Evolutionary conservation across 1,284 basidiomycete genomes (phyloP), one percentile per base, ranked within the genome.

Genomic region (Cryptococcus sp.): DNA sequence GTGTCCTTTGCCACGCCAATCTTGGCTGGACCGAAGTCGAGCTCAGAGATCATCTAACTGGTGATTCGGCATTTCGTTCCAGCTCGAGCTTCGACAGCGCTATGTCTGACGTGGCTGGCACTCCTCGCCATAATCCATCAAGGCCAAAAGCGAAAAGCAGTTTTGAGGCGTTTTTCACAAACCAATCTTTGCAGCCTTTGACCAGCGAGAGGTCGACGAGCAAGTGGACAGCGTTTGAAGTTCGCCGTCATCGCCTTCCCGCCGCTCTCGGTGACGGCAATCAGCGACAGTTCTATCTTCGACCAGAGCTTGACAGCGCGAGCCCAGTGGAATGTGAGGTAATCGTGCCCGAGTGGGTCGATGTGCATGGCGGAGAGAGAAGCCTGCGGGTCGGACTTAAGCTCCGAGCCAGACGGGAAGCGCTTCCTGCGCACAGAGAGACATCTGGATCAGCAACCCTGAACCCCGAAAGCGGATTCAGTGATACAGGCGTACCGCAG

Each of bases 321-420:
- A 66, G 60, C 23, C 72, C 72, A 1, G 61, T 78, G 1, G 75
- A 77, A 54, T 76, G 72, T 54, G 57, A 73, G 3, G 68, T 77
- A n/a, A 66, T 57, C 1, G 65, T 74, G 5, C 75, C 77, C 1
- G 73, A 76, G 38, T 76, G 72, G 65, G 68, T 76, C n/a, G 77
- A 78, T 51, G 55, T 74, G 23, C 62, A 74, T 52, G 72, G 72
- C 1, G 63, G 62, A 5, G 69, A 67, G 20, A 60, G 60, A 50
- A 69, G 57, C 13, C 54, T 78, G 13, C 65, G 62, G 42, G 65
- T 78, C 20, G 64, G 64, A 23, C 50, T 78, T 15, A 62, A 71
- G n/a, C 41, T 78, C 13, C 58, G 73, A 38, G 71, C 73, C 3
- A 64, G 67, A 47, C 30, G 5, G 13, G 30, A 35, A 10, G 30